These are phyloP conservation scores for Alloteropsis angusta DNA, from an alignment of 202 grass and related monocot genomes.

Conservation along the genomic window DNA sequence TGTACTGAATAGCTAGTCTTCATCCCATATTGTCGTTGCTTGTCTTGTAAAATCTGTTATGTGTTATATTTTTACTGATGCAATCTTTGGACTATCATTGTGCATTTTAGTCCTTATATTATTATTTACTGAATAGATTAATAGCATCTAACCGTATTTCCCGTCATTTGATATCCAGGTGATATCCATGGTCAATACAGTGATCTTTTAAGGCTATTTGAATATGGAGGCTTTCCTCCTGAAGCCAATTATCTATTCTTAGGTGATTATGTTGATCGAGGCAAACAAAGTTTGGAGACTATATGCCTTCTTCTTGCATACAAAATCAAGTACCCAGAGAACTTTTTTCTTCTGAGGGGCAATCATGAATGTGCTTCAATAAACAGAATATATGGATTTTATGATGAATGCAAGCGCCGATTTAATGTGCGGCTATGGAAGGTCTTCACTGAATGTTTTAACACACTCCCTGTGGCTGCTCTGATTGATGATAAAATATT, in stretches of 20 bases:
- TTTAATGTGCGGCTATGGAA: slow-evolving; percentile 91
- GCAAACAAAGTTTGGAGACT: slow-evolving; percentile 90
- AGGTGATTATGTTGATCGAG: slow-evolving; percentile 90
- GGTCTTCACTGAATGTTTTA: slow-evolving; percentile 92
- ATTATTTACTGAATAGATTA: neutral
- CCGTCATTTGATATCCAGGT: slow-evolving; percentile 36
- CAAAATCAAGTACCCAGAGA: slow-evolving; percentile 90
- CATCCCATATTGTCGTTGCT: neutral
- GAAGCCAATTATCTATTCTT: slow-evolving; percentile 82
- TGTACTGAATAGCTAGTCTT: neutral
- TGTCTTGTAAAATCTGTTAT: neutral
- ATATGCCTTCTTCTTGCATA: slow-evolving; percentile 86
- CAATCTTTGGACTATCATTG: neutral
- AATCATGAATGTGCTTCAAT: slow-evolving; percentile 93
- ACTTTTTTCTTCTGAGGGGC: slow-evolving; percentile 75
- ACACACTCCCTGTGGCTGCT: slow-evolving; percentile 83
- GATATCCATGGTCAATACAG: slow-evolving; percentile 95
- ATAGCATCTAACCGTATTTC: slow-evolving; percentile 7
- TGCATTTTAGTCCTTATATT: neutral
- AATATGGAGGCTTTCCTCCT: slow-evolving; percentile 78
- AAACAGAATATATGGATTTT: slow-evolving; percentile 97
- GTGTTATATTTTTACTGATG: neutral
- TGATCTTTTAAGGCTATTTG: slow-evolving; percentile 85
- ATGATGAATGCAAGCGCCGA: slow-evolving; percentile 86
- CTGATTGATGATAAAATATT: slow-evolving; percentile 95